Conservation (phyloP, 768 basidiomycete species). For the Tephrocybe sp. region DNA sequence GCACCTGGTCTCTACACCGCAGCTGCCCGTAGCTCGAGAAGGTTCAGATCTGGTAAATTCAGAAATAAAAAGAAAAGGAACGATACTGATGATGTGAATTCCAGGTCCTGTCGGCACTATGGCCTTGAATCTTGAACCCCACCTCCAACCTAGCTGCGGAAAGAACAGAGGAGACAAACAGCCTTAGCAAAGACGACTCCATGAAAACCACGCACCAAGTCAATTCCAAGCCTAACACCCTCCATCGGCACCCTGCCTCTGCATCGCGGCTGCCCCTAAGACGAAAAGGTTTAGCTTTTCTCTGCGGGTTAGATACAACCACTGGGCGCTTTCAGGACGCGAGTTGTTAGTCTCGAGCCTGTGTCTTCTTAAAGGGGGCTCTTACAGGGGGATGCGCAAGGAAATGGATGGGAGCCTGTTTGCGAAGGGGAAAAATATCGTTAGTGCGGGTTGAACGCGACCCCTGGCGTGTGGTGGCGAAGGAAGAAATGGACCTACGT, state of each 20-base stretch:
- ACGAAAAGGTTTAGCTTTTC: neutral
- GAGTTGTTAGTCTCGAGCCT: too few species aligned
- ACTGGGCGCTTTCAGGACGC: too few species aligned
- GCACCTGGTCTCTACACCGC: slow-evolving; percentile 6
- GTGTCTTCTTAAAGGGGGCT: too few species aligned
- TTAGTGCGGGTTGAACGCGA: too few species aligned
- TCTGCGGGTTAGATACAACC: too few species aligned
- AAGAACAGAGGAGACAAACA: neutral
- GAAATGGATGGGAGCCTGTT: too few species aligned
- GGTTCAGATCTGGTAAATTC: neutral
- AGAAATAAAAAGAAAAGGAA: neutral
- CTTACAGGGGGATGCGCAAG: too few species aligned
- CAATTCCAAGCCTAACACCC: neutral
- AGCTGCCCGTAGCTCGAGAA: neutral
- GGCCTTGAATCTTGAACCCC: neutral
- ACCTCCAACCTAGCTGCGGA: neutral
- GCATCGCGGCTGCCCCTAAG: slow-evolving; percentile 3
- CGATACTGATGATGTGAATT: neutral
- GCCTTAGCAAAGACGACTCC: slow-evolving; percentile 1
- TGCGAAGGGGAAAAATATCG: too few species aligned
- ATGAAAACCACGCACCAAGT: neutral
- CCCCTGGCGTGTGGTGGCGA: too few species aligned
- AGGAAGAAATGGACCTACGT: too few species aligned
- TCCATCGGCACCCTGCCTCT: neutral
- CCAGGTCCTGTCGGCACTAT: too few species aligned